A percentile compares a stretch with the other conserved stretches of the same genome.
phyloP scores from a whole-genome alignment of 352 stramenopile genomes.

The Pythium biforme region DNA sequence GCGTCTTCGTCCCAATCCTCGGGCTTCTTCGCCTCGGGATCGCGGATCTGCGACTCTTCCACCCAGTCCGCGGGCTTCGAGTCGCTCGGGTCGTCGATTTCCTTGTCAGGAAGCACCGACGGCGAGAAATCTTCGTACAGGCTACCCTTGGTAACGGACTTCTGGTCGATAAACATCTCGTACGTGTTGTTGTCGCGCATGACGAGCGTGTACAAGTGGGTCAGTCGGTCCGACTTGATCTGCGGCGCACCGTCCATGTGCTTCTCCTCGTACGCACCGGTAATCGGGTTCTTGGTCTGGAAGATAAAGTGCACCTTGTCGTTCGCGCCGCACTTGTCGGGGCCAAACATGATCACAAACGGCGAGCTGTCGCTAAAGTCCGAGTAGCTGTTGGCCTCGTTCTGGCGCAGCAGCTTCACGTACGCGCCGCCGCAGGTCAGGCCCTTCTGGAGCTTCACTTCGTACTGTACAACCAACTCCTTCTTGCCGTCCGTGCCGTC shows the following conservation, averaged over 20 bases:
- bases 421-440: slow-evolving; percentile 92
- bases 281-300: slow-evolving; percentile 92
- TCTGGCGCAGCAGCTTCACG: slow-evolving; percentile 89
- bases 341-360: slow-evolving; percentile 96
- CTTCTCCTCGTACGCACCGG: slow-evolving; percentile 93
- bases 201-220: slow-evolving; percentile 92
- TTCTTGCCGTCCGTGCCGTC: slow-evolving; percentile 69
- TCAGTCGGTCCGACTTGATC: slow-evolving; percentile 81
- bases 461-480: slow-evolving; percentile 93
- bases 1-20: slow-evolving; percentile 93
- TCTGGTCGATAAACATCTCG: slow-evolving; percentile 90
- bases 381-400: slow-evolving; percentile 46
- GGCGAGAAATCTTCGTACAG: slow-evolving; percentile 85
- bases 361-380: slow-evolving; percentile 83
- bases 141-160: slow-evolving; percentile 79
- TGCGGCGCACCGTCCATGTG: slow-evolving; percentile 81
- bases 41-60: slow-evolving; percentile 85
- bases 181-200: slow-evolving; percentile 90
- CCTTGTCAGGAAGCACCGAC: slow-evolving; percentile 81
- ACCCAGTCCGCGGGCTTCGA: slow-evolving; percentile 93
- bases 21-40: slow-evolving; percentile 86
- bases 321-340: slow-evolving; percentile 92
- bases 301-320: slow-evolving; percentile 97
- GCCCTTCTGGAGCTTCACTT: slow-evolving; percentile 92
- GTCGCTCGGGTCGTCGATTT: slow-evolving; percentile 92